Evolutionary conservation across 2,329 filamentous ascomycete species (phyloP), one percentile per base, ranked within the genome.

Genomic region (Trichoderma simmonsii): DNA sequence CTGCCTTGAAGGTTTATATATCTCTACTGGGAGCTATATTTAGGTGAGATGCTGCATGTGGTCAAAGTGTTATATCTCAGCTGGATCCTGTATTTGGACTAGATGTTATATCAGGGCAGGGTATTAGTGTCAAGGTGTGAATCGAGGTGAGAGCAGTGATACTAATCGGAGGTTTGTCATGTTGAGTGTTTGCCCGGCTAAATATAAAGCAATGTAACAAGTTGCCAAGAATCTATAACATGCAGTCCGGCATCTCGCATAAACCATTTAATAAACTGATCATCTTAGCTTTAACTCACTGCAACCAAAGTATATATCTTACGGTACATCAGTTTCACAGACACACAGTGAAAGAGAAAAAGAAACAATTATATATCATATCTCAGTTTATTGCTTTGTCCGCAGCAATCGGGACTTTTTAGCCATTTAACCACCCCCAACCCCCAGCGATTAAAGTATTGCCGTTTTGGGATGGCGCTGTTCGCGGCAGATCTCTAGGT

Each of bases 391-490:
- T 43, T 43, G 1, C 8, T 3, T 3, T 2, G 15, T 51, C 43
- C 43, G 43, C 43, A 48, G 43, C 8, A 21, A 48, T 21, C 26
- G 6, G 60, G 26, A 36, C 36, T 48, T 65, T 54, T 12, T 26
- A n/a, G 39, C 39, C 39, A 43, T 43, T 43, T 43, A 43, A 8
- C 39, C 39, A 43, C 39, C 39, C 39, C 36, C 6, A 8, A 12
- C 36, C 36, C 36, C 36, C 9, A 15, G 39, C 39, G 39, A 43
- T 43, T 56, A 56, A 24, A 66, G 61, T 48, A 64, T 66, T 66
- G 9, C 63, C 63, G 30, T 56, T 66, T 66, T 66, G 48, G 63
- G 63, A 60, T 12, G 48, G 48, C 32, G 32, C 18, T n/a, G 36
- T n/a, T n/a, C 28, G 34, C 34, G 34, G 68, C 48, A 48, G 62